Evolutionary conservation across 768 basidiomycete species (phyloP), one percentile per base, ranked within the genome.

Genomic region (Steccherinum ochraceum): DNA sequence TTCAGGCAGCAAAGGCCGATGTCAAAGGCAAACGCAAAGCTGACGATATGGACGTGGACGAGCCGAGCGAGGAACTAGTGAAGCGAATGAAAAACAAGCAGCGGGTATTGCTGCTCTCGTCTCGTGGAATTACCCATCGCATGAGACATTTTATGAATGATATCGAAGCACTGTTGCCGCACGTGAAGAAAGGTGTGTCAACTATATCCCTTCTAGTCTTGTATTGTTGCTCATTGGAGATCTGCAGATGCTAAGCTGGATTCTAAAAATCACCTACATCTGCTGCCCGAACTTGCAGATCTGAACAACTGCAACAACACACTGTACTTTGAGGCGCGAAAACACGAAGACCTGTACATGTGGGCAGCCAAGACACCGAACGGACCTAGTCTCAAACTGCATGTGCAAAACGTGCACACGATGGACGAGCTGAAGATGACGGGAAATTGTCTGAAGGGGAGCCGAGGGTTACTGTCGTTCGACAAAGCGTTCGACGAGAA

Each of bases 381-480:
- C 62, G 96, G 96, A 10, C 96, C 96, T 12, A 94, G 89, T 62
- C 83, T 94, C 63, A 97, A 97, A 68, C 78, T 97, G 75, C 96
- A 98, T 63, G 95, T 97, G 13, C 94, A 96, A 70, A 99, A 98
- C 64, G 78, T 95, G 49, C 96, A 99, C 67, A 99, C 96, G 40
- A 98, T 98, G 96, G 96, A 98, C 70, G 96, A 99, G 68, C 76
- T 99, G 57, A 98, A 98, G 73, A 89, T 99, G 94, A 95, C 93
- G 5, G 96, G 96, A 25, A 98, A 99, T 67, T 99, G 96, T 68
- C 69, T 99, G 58, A 96, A 95, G 69, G 96, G 96, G 16, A 90
- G 89, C 61, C 74, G 96, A 48, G 95, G 94, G 3, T 71, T 98
- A 49, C 70, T 98, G 56, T 90, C 89, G 64, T 99, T 99, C 65